Percentiles rank a stretch among this genome's conserved stretches.
Evolutionary conservation across 805 yeast species (phyloP).

Genomic region (Suhomyces tanzawaensis): DNA sequence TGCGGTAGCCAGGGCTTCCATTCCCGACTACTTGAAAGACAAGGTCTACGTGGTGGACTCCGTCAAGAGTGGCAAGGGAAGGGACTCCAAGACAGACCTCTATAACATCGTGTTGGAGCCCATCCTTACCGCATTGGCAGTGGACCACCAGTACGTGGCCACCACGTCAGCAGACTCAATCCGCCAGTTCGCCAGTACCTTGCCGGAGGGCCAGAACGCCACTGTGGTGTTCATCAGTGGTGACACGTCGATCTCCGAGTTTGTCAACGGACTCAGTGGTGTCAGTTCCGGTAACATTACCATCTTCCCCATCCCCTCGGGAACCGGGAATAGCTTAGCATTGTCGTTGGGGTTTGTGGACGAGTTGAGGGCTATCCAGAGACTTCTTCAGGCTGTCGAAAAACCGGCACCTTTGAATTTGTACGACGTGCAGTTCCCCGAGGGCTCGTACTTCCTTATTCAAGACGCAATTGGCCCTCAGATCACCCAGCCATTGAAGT

Average conservation of each 20-base stretch:
- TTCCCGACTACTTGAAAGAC: constrained; percentile 6
- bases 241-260: constrained; percentile 80
- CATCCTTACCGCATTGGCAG: constrained; percentile 35
- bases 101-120: constrained; percentile 47
- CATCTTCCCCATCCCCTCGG: constrained; percentile 59
- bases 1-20: neutral
- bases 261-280: constrained; percentile 50
- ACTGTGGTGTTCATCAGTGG: constrained; percentile 73
- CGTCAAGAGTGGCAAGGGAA: constrained; percentile 47
- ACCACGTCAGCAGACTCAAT: constrained; percentile 44
- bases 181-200: constrained; percentile 31
- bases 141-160: constrained; percentile 39
- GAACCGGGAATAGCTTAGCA: constrained; percentile 84
- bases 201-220: constrained; percentile 20
- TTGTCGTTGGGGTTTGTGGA: constrained; percentile 49
- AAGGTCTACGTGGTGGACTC: constrained; percentile 45
- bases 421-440: constrained; percentile 45
- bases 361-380: constrained; percentile 28
- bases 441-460: constrained; percentile 20
- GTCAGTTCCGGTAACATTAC: constrained; percentile 12
- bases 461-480: constrained; percentile 17
- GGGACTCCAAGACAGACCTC: constrained; percentile 29
- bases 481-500: constrained; percentile 22
- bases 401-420: constrained; percentile 38
- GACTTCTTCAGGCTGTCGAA: constrained; percentile 29